These are phyloP conservation scores for Coccomyxa sp. DNA, from an alignment of 139 green algal genomes.

Conservation along the genomic window DNA sequence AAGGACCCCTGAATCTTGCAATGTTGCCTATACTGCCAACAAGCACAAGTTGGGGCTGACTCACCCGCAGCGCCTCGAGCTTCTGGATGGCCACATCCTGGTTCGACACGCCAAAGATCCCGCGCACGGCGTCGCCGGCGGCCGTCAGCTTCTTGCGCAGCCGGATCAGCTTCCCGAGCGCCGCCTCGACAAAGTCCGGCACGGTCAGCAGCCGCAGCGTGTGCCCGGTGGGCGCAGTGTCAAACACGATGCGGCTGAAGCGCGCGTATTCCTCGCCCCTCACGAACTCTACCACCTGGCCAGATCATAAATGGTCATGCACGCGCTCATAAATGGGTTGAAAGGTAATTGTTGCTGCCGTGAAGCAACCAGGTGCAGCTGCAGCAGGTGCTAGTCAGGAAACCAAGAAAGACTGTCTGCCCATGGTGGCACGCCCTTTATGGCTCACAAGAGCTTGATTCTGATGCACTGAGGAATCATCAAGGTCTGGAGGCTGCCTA, in stretches of 20 bases:
- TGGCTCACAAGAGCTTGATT: too few relatives aligned
- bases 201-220: slow-evolving; percentile 85
- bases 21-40: too few relatives aligned
- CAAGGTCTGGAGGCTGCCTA: too few relatives aligned
- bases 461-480: too few relatives aligned
- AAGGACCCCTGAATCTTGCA: too few relatives aligned
- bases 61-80: slow-evolving; percentile 54
- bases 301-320: background rate
- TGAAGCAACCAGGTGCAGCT: too few relatives aligned
- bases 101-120: slow-evolving; percentile 58
- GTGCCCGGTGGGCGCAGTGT: slow-evolving; percentile 96
- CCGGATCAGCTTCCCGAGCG: slow-evolving; percentile 67
- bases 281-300: slow-evolving; percentile 90
- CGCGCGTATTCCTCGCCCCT: slow-evolving; percentile 82
- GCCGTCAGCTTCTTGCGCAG: slow-evolving; percentile 67
- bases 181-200: slow-evolving; percentile 82
- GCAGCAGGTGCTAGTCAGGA: too few relatives aligned
- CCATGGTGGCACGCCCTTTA: too few relatives aligned
- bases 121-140: slow-evolving; percentile 50
- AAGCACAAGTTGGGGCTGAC: too few relatives aligned
- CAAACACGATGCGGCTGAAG: slow-evolving; percentile 96
- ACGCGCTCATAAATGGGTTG: background rate
- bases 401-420: too few relatives aligned
- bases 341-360: background rate
- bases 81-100: slow-evolving; percentile 70